Percentiles rank a stretch among this genome's conserved stretches.
Conservation (phyloP, 129 eudicot genomes). For the Saussurea involucrata region DNA sequence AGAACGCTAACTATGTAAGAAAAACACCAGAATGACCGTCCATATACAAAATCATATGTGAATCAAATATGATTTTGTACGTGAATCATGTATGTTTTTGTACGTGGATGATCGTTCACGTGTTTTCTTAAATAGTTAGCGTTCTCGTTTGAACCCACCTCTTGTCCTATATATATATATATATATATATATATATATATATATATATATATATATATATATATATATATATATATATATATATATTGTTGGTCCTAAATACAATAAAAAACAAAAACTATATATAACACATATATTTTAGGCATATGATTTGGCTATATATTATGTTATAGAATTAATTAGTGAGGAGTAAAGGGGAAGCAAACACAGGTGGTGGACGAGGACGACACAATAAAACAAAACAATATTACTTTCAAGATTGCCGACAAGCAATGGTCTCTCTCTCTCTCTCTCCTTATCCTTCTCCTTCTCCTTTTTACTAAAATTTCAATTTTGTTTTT, state of each 20-base stretch:
- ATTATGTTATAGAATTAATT: not conserved
- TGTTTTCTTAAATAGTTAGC: no score
- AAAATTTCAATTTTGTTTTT: not conserved
- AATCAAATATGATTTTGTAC: no score
- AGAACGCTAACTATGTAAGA: no score
- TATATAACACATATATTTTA: not conserved
- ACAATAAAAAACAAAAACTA: not conserved
- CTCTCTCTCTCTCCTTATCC: not conserved
- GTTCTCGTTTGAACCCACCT: no score
- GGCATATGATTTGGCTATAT: not conserved
- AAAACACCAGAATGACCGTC: no score
- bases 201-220: no score
- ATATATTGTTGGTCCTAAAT: not conserved
- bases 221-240: no score
- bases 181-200: no score
- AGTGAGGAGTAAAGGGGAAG: not conserved
- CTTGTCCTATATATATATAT: no score
- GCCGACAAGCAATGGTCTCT: not conserved
- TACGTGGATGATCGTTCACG: no score
- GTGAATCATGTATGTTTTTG: no score
- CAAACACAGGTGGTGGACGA: conserved; percentile 7
- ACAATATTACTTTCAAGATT: not conserved
- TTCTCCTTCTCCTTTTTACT: not conserved
- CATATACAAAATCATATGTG: no score
- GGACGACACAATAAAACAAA: conserved; percentile 12